Base-by-base conservation (phyloP, 2,329 filamentous ascomycete species). In the Aspergillus sp. region DNA sequence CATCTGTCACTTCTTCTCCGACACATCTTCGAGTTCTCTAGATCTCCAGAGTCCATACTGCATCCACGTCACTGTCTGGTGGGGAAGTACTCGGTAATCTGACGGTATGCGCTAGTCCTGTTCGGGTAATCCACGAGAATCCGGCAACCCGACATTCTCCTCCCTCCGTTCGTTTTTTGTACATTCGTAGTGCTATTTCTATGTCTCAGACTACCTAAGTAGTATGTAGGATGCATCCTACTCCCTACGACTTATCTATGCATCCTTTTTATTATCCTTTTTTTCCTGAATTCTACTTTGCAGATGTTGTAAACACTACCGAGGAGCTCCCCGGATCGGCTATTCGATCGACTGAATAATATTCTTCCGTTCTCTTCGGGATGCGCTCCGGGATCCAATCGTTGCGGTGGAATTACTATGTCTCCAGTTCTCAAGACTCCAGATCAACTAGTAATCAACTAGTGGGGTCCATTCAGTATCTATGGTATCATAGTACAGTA, bases 331-430 rank as follows among this genome's bases (percentile, higher is more conserved):
- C 26, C 14, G 14, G 16, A 20, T 42, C 40, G 40, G 40, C 40
- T 42, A 42, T 42, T 42, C 17, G 16, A 42, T 42, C 40, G 40
- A 19, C 40, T 42, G 40, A 42, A 22, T 42, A 42, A 42, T 42
- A 42, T 42, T 42, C 40, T 42, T 42, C 40, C 40, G 40, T 24
- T 42, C 14, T n/a, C 14, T 20, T 42, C 40, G 40, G 40, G 40
- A 42, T 19, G 11, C 19, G 16, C 40, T 42, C 40, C 40, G 40
- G 40, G 40, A 24, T 24, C 22, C 26, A 45, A 45, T 45, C 19
- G 20, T n/a, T 33, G 26, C 19, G 26, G 26, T 14, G 26, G 22
- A 26, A 26, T 30, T 30, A 45, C 43, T 30, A 45, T 45, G 8
- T 7, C 20, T 26, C 10, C 20, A 45, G 40, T n/a, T n/a, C n/a